A percentile compares a stretch with the other conserved stretches of the same genome.
phyloP scores from a whole-genome alignment of 2,329 filamentous ascomycete species.

The Didymosphaeria variabile region DNA sequence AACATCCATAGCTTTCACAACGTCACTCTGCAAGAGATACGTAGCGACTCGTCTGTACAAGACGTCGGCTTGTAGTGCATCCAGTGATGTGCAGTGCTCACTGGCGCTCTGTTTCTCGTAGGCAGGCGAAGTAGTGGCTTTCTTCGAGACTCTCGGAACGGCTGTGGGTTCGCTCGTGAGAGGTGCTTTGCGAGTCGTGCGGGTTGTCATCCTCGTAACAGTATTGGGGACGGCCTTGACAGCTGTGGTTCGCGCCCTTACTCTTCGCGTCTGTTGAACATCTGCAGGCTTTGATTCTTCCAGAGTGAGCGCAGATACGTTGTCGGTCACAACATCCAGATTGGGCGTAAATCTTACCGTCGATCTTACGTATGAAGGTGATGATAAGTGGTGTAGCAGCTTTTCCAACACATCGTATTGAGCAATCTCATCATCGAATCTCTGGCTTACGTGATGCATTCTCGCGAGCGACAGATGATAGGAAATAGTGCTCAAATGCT shows the following conservation, averaged over 20 bases:
- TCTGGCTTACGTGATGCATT: conserved; percentile 57
- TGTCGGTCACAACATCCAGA: conserved; percentile 51
- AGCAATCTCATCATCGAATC: conserved; percentile 58
- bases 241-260: conserved; percentile 36
- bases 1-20: conserved; percentile 38
- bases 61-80: conserved; percentile 58
- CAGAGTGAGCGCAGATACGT: conserved; percentile 55
- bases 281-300: conserved; percentile 24
- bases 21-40: conserved; percentile 41
- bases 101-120: conserved; percentile 26
- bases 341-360: conserved; percentile 35
- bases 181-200: conserved; percentile 27
- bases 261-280: conserved; percentile 21
- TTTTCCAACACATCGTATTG: conserved; percentile 60
- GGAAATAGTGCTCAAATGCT: conserved; percentile 61
- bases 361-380: conserved; percentile 41
- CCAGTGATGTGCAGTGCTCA: conserved; percentile 51
- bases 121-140: conserved; percentile 16
- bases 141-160: conserved; percentile 23
- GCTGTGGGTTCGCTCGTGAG: conserved; percentile 25
- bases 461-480: conserved; percentile 60
- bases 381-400: conserved; percentile 54
- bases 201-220: conserved; percentile 23
- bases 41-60: conserved; percentile 61
- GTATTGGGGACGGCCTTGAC: conserved; percentile 25